Evolutionary conservation across 1,284 basidiomycete genomes (phyloP), one percentile per base, ranked within the genome.

Genomic region (Phellinidium pouzarii): DNA sequence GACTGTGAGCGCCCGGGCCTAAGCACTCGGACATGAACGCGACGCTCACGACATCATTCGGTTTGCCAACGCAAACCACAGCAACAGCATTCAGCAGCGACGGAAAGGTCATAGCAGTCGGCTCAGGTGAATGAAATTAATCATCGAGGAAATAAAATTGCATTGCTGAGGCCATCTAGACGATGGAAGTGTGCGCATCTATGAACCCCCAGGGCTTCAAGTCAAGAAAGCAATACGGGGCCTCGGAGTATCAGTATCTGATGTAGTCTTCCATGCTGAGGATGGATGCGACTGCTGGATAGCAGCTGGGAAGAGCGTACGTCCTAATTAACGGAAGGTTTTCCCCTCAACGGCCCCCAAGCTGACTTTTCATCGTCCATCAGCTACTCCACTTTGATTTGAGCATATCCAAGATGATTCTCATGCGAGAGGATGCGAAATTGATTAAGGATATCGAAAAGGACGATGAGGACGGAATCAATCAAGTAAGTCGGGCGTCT

Each of bases 161-260:
- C n/a, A 29, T 17, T 44, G 38, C 3, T n/a, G n/a, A n/a, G n/a
- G n/a, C n/a, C n/a, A n/a, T n/a, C n/a, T 57, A 86, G 87, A 79
- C 58, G 85, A 90, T 64, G 87, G 87, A 9, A 76, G 75, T 48
- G 64, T 89, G 44, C 79, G 87, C 19, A 66, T 86, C 20, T 90
- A 89, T 61, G 68, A 73, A 54, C 66, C 80, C 3, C 76, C 79
- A 2, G 73, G 78, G 0, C 70, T 70, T 56, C 84, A 75, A 61
- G 85, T 87, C 4, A 58, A 74, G 25, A 84, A 78, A 60, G 87
- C 83, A 0, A 68, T 88, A 49, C 74, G 78, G 59, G 76, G 75
- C 11, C 65, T 87, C 1, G 74, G 71, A 2, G 62, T 62, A 3
- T 79, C 84, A 55, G 67, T 90, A 3, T 80, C 84, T 0, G 87